phyloP scores from a whole-genome alignment of 352 stramenopile species.

The Globisporangium sylvaticum region DNA sequence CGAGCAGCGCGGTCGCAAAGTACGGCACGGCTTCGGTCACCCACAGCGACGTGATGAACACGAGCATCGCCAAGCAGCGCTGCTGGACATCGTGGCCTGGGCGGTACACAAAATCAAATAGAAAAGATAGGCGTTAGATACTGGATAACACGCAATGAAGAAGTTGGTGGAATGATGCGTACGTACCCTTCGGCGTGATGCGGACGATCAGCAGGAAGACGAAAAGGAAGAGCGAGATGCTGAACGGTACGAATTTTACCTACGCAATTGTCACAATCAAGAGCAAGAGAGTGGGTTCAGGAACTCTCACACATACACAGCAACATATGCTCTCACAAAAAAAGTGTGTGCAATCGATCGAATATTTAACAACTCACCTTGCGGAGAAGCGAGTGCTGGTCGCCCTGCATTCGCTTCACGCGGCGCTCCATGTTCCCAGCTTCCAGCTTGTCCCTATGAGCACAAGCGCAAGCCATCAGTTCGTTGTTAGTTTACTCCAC shows the following conservation, averaged over 20 bases:
- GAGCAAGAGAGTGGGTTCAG: neutral
- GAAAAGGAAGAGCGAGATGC: conserved; percentile 71
- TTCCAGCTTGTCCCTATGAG: conserved; percentile 73
- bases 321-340: neutral
- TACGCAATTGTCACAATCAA: conserved; percentile 10
- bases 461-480: conserved; percentile 5
- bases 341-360: conserved; percentile 1
- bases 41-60: conserved; percentile 89
- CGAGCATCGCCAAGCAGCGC: conserved; percentile 85
- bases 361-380: conserved; percentile 37
- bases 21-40: conserved; percentile 90
- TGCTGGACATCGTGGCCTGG: conserved; percentile 75
- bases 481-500: neutral
- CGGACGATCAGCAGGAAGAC: conserved; percentile 67
- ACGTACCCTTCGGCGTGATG: conserved; percentile 65
- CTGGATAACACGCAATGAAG: neutral
- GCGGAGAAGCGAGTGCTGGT: conserved; percentile 78
- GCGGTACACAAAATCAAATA: neutral
- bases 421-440: conserved; percentile 85
- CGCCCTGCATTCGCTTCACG: conserved; percentile 75
- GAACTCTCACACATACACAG: neutral
- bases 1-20: conserved; percentile 87
- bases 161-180: too few species aligned
- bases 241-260: conserved; percentile 79
- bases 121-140: neutral